Base-by-base conservation (phyloP, 139 green algal species). In the Tetraselmis chui region DNA sequence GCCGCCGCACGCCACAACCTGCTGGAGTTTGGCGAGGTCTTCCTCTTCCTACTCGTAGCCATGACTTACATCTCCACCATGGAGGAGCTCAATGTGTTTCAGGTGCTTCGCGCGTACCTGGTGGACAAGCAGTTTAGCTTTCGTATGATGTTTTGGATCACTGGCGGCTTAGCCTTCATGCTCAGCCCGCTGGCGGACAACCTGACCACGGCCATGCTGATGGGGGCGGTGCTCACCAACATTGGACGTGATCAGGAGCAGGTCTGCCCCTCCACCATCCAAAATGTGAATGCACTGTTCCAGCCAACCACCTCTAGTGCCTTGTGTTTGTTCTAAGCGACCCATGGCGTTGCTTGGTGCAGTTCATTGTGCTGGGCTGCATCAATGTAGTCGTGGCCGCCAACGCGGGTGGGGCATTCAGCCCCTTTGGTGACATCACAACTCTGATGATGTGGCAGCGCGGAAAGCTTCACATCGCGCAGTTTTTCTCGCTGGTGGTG, bases 361-460 rank as follows among this genome's bases (percentile, higher is more conserved):
- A 81, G 30, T 87, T 80, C 81, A 77, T 87, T 1, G 24, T 29
- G 0, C 31, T 85, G 84, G 76, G 74, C 59, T 84, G 79, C 79
- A 59, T 87, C 18, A 87, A 87, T 74, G 84, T 84, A 28, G 84
- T 87, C 29, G 84, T 87, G 23, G 84, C 84, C 29, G 67, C 80
- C 32, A 87, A 87, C 59, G 80, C 84, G 1, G 84, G 84, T 59
- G 84, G 84, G 1, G 84, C 80, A 2, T 87, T 87, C 76, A 76
- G 26, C 1, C 84, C 84, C 28, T 87, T 87, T 76, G 84, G 84
- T 1, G 84, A 87, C 31, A 74, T 87, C 30, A 87, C 84, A 18
- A 87, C 84, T n/a, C 84, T 87, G 30, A 87, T 87, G 84, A 59
- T 87, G 2, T 87, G 84, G 84, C 84, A 87, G 80, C 77, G 76